phyloP scores from a whole-genome alignment of 2,329 filamentous ascomycete species.

The Rutstroemia sp. region DNA sequence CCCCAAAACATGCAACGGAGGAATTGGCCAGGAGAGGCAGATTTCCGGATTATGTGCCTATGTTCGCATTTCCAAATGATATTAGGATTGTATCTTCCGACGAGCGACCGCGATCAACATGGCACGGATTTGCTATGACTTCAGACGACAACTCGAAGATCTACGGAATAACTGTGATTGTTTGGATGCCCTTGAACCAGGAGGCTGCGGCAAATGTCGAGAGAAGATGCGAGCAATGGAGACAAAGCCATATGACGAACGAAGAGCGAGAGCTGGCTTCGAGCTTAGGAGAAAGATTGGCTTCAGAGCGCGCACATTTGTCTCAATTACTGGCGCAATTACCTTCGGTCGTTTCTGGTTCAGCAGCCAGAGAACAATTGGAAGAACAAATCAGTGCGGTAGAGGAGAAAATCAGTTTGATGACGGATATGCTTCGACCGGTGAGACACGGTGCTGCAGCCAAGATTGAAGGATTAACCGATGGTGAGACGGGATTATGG shows the following conservation, averaged over 20 bases:
- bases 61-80: slow-evolving; percentile 12
- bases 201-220: slow-evolving; percentile 79
- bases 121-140: slow-evolving; percentile 99
- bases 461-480: slow-evolving; percentile 93
- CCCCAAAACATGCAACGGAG: slow-evolving; percentile 72
- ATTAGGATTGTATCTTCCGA: slow-evolving; percentile 11
- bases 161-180: slow-evolving; percentile 82
- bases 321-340: slow-evolving; percentile 81
- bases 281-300: slow-evolving; percentile 82
- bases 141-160: slow-evolving; percentile 85
- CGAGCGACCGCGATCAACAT: slow-evolving; percentile 77
- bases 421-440: slow-evolving; percentile 91
- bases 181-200: slow-evolving; percentile 83
- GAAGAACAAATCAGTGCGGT: slow-evolving; percentile 94
- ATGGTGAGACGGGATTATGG: slow-evolving; percentile 94
- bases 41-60: slow-evolving; percentile 91
- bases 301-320: slow-evolving; percentile 78
- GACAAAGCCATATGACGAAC: slow-evolving; percentile 78
- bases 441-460: slow-evolving; percentile 90
- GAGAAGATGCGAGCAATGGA: slow-evolving; percentile 75
- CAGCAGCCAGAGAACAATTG: slow-evolving; percentile 69
- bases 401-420: slow-evolving; percentile 93
- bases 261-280: slow-evolving; percentile 88
- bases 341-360: slow-evolving; percentile 72
- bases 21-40: slow-evolving; percentile 72